Conservation (phyloP, 257 asterid genomes). For the Scutellaria barbata region DNA sequence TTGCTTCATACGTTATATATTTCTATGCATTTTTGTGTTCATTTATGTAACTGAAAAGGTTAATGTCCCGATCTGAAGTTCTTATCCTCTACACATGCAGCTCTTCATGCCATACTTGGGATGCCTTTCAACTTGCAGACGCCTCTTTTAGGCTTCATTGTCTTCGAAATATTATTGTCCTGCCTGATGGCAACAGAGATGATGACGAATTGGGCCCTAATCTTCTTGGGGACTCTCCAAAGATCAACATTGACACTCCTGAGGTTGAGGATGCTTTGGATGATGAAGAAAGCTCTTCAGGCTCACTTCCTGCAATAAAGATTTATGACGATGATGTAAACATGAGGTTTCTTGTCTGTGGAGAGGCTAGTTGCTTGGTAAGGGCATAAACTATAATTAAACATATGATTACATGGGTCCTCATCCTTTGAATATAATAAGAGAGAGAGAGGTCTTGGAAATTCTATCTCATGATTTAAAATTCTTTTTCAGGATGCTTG, state of each 20-base stretch:
- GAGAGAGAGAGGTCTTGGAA: slow-evolving; percentile 15
- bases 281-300: slow-evolving; percentile 84
- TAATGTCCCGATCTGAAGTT: slow-evolving; percentile 14
- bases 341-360: slow-evolving; percentile 88
- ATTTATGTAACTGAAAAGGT: neutral
- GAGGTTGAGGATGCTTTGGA: slow-evolving; percentile 67
- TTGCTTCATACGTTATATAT: too few species aligned
- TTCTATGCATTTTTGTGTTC: neutral
- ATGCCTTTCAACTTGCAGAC: slow-evolving; percentile 90
- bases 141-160: slow-evolving; percentile 93
- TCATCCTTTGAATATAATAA: neutral
- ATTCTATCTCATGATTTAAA: slow-evolving; percentile 13
- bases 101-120: slow-evolving; percentile 92
- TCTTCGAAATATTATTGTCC: slow-evolving; percentile 52
- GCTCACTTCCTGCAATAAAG: slow-evolving; percentile 78
- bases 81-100: slow-evolving; percentile 47
- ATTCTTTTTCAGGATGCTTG: slow-evolving; percentile 60
- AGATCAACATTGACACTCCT: slow-evolving; percentile 61
- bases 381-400: slow-evolving; percentile 25
- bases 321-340: slow-evolving; percentile 86
- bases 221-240: slow-evolving; percentile 87
- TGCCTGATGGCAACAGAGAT: slow-evolving; percentile 46
- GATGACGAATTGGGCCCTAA: slow-evolving; percentile 62
- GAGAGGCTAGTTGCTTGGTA: slow-evolving; percentile 76
- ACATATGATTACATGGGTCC: neutral